Percentiles rank a stretch among this genome's conserved stretches.
Conservation (phyloP, 495 filamentous ascomycete genomes). For the Penicillium subrubescens region DNA sequence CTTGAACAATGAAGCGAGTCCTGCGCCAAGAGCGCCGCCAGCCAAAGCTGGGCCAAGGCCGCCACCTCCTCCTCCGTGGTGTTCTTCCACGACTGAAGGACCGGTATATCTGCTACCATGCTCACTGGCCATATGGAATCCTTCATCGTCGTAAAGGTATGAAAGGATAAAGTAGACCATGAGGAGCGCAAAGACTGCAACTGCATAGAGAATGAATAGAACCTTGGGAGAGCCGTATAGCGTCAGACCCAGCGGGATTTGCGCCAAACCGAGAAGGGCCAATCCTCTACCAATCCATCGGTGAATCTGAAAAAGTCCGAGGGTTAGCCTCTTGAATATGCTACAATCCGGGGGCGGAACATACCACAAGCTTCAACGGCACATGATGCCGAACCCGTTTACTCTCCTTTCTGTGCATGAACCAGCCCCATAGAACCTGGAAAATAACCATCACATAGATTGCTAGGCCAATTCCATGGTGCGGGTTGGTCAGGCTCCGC, state of each 20-base stretch:
- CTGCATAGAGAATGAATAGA: slow-evolving; percentile 80
- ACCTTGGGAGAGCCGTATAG: slow-evolving; percentile 87
- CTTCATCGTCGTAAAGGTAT: slow-evolving; percentile 59
- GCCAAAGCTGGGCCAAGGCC: slow-evolving; percentile 43
- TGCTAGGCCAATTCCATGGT: slow-evolving; percentile 90
- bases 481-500: slow-evolving; percentile 86
- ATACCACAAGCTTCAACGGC: slow-evolving; percentile 72
- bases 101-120: slow-evolving; percentile 59
- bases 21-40: slow-evolving; percentile 61
- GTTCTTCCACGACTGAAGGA: slow-evolving; percentile 36
- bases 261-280: slow-evolving; percentile 77
- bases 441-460: slow-evolving; percentile 83
- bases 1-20: slow-evolving; percentile 59
- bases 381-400: slow-evolving; percentile 57
- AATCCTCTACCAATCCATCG: slow-evolving; percentile 82
- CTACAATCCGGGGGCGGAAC: slow-evolving; percentile 14
- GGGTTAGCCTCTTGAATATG: not conserved
- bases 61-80: slow-evolving; percentile 23
- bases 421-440: slow-evolving; percentile 76
- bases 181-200: slow-evolving; percentile 69
- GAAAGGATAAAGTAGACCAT: slow-evolving; percentile 72
- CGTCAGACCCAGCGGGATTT: slow-evolving; percentile 86
- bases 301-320: slow-evolving; percentile 56
- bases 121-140: slow-evolving; percentile 47
- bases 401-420: slow-evolving; percentile 65